Percentiles rank a stretch among this genome's conserved stretches.
phyloP scores from a whole-genome alignment of 345 rosid species.

The Gossypium herbaceum region DNA sequence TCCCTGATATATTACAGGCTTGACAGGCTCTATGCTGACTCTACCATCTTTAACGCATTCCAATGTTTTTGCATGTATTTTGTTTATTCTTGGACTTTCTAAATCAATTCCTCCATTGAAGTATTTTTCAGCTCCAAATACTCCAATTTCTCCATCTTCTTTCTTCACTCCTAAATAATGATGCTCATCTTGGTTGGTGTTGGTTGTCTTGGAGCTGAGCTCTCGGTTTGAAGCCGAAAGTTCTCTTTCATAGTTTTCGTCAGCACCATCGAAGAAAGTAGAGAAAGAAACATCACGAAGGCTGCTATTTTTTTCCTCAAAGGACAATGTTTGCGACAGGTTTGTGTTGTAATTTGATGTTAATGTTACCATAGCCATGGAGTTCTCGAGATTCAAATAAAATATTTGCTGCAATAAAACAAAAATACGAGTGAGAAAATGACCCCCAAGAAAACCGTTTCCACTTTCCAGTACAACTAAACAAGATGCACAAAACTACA shows the following conservation, averaged over 20 bases:
- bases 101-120: slow-evolving; percentile 59
- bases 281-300: slow-evolving; percentile 47
- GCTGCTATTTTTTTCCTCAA: slow-evolving; percentile 20
- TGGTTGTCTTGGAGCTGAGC: slow-evolving; percentile 9
- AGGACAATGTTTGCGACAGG: slow-evolving; percentile 29
- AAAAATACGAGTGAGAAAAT: background rate
- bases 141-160: slow-evolving; percentile 68
- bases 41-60: slow-evolving; percentile 18
- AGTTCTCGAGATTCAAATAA: background rate
- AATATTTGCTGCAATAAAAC: background rate
- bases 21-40: slow-evolving; percentile 19
- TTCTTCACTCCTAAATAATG: slow-evolving; percentile 29
- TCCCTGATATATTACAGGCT: slow-evolving; percentile 30
- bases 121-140: slow-evolving; percentile 82
- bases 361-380: slow-evolving; percentile 34
- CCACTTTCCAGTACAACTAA: background rate
- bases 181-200: slow-evolving; percentile 15
- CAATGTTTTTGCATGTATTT: slow-evolving; percentile 17
- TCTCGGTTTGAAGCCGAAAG: slow-evolving; percentile 25
- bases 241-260: slow-evolving; percentile 34
- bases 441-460: slow-evolving; percentile 2
- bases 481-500: slow-evolving; percentile 16
- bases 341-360: slow-evolving; percentile 25
- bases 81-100: slow-evolving; percentile 35
- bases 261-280: slow-evolving; percentile 40